These are phyloP conservation scores for Cyclaneusma minus DNA, from an alignment of 2,329 filamentous ascomycete species.

Conservation along the genomic window DNA sequence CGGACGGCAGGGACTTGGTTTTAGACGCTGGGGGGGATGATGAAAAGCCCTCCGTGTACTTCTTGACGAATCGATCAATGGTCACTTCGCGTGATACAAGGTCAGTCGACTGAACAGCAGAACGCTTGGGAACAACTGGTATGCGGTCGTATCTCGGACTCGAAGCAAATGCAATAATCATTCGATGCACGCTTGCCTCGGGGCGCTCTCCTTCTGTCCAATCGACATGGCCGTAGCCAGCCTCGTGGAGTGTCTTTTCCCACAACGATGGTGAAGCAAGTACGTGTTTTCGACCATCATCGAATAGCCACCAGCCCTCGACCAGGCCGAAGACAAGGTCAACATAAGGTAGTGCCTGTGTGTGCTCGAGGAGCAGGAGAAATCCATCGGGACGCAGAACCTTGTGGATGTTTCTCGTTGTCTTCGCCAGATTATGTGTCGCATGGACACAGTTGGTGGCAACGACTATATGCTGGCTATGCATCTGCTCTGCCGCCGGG, in stretches of 20 bases:
- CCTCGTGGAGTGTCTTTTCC: slow-evolving; percentile 13
- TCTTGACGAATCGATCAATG: no score
- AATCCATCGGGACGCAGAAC: slow-evolving; percentile 16
- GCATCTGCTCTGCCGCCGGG: slow-evolving; percentile 9
- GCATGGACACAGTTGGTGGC: slow-evolving; percentile 22
- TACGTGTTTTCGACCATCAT: slow-evolving; percentile 21
- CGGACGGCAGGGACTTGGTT: no score
- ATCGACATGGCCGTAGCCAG: slow-evolving; percentile 15
- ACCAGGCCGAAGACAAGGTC: slow-evolving; percentile 21
- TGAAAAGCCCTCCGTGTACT: no score
- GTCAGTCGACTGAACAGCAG: no score
- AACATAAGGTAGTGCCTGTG: slow-evolving; percentile 13
- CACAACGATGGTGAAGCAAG: slow-evolving; percentile 6
- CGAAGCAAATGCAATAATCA: no score
- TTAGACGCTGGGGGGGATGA: no score
- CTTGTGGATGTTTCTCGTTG: slow-evolving; percentile 13
- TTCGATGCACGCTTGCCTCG: no score
- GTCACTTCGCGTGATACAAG: no score
- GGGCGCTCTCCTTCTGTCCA: slow-evolving; percentile 8
- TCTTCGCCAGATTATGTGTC: slow-evolving; percentile 15
- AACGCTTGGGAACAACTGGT: no score
- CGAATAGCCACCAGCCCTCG: slow-evolving; percentile 23
- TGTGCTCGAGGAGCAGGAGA: slow-evolving; percentile 20
- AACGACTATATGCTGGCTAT: slow-evolving; percentile 18
- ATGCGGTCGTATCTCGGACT: no score